Evolutionary conservation across 1,284 basidiomycete species (phyloP), one percentile per base, ranked within the genome.

Genomic region (Cryptococcus sp.): DNA sequence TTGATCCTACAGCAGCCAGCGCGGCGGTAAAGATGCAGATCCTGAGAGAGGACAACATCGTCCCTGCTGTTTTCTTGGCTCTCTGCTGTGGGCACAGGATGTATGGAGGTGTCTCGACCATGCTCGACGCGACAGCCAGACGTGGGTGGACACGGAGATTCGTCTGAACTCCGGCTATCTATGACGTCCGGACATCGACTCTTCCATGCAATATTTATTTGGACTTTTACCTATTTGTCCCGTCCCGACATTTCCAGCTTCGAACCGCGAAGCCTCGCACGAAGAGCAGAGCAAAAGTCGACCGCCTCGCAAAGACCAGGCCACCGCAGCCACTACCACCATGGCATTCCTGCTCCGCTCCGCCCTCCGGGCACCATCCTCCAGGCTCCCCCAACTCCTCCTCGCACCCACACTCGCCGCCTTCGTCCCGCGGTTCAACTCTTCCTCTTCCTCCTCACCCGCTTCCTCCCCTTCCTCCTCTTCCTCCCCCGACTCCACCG

Each of bases 331-430:
- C 33, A 15, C 44, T n/a, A 20, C 13, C 42, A 24, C 23, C 24
- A 56, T 60, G 54, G 52, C 51, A 15, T 37, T 56, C 5, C 46
- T 60, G 18, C 45, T 56, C 39, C 50, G 55, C 16, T 50, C 50
- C 33, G 33, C 48, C 33, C 20, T 60, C 6, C 46, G 55, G 43
- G 54, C 52, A 18, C n/a, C 40, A 16, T 35, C 57, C 40, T 52
- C 50, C n/a, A 9, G 36, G 9, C 13, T 44, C n/a, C 50, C 33
- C 39, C 8, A 23, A 21, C 16, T 12, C 24, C 20, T 33, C 28
- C 12, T 36, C 50, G 21, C 48, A 4, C 48, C 38, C 13, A 13
- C 48, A 13, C 20, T 18, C 45, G 33, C 20, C 40, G 16, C 40
- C n/a, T 16, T 28, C 40, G 40, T 35, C 21, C 33, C 50, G 23